These are phyloP conservation scores for Citrus medica DNA, from an alignment of 345 rosid species.

Conservation along the genomic window DNA sequence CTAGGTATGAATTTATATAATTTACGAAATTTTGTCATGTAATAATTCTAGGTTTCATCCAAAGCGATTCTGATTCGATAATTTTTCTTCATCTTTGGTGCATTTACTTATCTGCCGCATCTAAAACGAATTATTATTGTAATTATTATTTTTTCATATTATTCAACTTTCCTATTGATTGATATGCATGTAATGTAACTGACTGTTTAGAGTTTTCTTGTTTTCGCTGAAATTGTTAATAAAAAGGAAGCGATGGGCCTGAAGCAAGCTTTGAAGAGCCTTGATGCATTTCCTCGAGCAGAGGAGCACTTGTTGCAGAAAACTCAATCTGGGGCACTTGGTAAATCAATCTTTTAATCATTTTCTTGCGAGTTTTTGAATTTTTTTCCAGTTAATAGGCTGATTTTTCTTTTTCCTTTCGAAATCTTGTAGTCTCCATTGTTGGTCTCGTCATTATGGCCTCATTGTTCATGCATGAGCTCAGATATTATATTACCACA, in stretches of 20 bases:
- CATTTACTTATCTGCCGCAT: not conserved
- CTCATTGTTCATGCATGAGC: slow-evolving; percentile 85
- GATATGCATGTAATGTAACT: not conserved
- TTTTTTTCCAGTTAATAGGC: not conserved
- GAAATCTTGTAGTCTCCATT: slow-evolving; percentile 59
- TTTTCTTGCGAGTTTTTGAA: not conserved
- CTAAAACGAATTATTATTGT: not conserved
- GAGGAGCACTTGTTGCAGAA: slow-evolving; percentile 94
- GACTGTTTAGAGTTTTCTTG: not conserved
- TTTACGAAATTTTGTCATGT: not conserved
- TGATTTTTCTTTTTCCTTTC: not conserved
- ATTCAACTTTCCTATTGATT: not conserved
- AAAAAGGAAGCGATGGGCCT: slow-evolving; percentile 54
- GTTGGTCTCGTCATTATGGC: slow-evolving; percentile 85
- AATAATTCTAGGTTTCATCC: not conserved
- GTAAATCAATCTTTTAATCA: slow-evolving; percentile 25
- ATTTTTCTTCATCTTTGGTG: not conserved
- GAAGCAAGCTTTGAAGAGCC: slow-evolving; percentile 75
- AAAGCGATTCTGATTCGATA: not conserved
- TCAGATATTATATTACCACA: slow-evolving; percentile 70
- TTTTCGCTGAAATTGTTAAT: not conserved
- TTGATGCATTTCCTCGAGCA: slow-evolving; percentile 95
- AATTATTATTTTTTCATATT: not conserved
- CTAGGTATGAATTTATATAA: not conserved
- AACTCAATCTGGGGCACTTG: slow-evolving; percentile 93